These are phyloP conservation scores for Penicillium occitanis DNA, from an alignment of 2,329 filamentous ascomycete species.

Conservation along the genomic window DNA sequence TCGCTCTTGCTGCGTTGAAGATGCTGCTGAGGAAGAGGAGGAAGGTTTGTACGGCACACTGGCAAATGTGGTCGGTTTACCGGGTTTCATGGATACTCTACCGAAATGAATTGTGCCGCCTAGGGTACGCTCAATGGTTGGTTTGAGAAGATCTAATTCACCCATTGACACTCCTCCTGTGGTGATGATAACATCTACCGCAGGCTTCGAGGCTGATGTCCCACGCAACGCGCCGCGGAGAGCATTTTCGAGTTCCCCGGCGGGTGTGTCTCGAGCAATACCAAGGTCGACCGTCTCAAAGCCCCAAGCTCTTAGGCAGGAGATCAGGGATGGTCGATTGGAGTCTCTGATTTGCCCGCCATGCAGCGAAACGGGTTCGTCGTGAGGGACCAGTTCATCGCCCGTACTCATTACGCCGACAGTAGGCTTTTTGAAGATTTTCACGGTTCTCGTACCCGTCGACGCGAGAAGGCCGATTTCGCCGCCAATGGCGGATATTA, in stretches of 20 bases:
- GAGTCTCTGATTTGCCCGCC: slow-evolving; percentile 90
- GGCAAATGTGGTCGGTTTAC: slow-evolving; percentile 96
- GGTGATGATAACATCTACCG: slow-evolving; percentile 79
- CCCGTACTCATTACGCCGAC: slow-evolving; percentile 90
- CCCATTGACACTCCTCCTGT: slow-evolving; percentile 97
- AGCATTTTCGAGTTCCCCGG: slow-evolving; percentile 70
- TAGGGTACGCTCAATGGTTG: slow-evolving; percentile 85
- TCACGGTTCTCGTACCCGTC: slow-evolving; percentile 70
- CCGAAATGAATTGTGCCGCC: slow-evolving; percentile 96
- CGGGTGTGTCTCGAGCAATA: slow-evolving; percentile 62
- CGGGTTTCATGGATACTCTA: slow-evolving; percentile 94
- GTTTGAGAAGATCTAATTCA: slow-evolving; percentile 93
- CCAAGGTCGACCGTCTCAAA: slow-evolving; percentile 82
- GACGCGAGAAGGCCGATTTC: slow-evolving; percentile 89
- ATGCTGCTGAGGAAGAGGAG: slow-evolving; percentile 33
- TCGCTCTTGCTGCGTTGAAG: slow-evolving; percentile 51
- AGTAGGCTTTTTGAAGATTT: slow-evolving; percentile 71
- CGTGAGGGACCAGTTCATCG: slow-evolving; percentile 83
- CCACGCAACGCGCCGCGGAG: slow-evolving; percentile 71
- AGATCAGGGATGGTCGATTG: slow-evolving; percentile 83
- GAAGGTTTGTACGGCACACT: slow-evolving; percentile 68
- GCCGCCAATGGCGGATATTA: slow-evolving; percentile 82
- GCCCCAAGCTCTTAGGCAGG: slow-evolving; percentile 70
- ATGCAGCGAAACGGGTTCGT: slow-evolving; percentile 59
- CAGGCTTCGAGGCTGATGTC: slow-evolving; percentile 35